These are phyloP conservation scores for Camelina sativa DNA, from an alignment of 345 rosid genomes.

Conservation along the genomic window DNA sequence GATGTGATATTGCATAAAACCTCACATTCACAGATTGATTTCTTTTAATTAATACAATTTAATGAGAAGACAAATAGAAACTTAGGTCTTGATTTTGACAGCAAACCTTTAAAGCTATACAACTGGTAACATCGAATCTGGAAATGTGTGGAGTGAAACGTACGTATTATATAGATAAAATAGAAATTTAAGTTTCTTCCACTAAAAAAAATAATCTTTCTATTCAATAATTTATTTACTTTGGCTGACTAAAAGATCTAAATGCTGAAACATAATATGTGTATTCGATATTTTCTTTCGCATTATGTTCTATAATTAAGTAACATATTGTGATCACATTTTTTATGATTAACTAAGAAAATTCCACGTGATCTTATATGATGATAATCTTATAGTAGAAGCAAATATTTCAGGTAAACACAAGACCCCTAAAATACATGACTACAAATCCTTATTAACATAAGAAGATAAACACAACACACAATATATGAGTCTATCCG, in stretches of 20 bases:
- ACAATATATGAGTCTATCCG: too few relatives aligned
- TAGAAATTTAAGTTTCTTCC: background rate
- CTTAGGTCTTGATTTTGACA: slow-evolving; percentile 47
- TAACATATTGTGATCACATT: background rate
- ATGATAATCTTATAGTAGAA: too few relatives aligned
- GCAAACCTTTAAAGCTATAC: slow-evolving; percentile 25
- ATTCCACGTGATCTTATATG: background rate
- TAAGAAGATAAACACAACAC: too few relatives aligned
- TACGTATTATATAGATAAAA: slow-evolving; percentile 1
- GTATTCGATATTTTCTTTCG: background rate
- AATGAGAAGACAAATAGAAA: slow-evolving; percentile 40
- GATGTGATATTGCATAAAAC: slow-evolving; percentile 41
- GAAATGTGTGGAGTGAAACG: background rate
- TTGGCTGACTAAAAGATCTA: slow-evolving; percentile 1
- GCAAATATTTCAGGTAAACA: too few relatives aligned
- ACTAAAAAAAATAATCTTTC: background rate
- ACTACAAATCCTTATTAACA: too few relatives aligned
- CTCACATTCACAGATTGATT: slow-evolving; percentile 20
- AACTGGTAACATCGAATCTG: slow-evolving; percentile 11
- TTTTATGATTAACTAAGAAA: background rate
- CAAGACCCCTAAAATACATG: too few relatives aligned
- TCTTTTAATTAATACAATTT: background rate
- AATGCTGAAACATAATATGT: slow-evolving; percentile 2
- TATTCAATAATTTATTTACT: background rate
- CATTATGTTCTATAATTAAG: background rate